A percentile compares a stretch with the other conserved stretches of the same genome.
These are phyloP conservation scores for Boletus fagicola DNA, from an alignment of 768 basidiomycete species.

Conservation along the genomic window DNA sequence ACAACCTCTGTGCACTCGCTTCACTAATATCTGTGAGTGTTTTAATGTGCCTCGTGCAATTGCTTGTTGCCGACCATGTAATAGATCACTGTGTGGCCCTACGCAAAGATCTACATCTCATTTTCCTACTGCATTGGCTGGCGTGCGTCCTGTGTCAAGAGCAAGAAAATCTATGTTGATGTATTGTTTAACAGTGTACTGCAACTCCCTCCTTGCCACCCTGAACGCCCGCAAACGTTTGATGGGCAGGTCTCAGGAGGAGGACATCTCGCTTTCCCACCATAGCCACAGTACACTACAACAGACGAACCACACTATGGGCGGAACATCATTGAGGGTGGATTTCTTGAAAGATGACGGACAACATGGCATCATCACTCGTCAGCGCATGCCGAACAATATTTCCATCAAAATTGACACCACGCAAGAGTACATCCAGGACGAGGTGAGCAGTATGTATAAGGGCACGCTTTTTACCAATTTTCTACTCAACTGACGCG, in stretches of 20 bases:
- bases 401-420: conserved; percentile 69
- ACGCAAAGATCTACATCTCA: conserved; percentile 54
- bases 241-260: conserved; percentile 19
- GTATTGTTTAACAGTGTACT: conserved; percentile 42
- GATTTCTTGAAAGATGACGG: background rate
- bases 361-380: background rate
- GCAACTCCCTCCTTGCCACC: conserved; percentile 59
- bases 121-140: conserved; percentile 63
- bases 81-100: conserved; percentile 47
- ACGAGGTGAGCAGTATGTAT: conserved; percentile 28
- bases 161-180: background rate
- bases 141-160: conserved; percentile 38
- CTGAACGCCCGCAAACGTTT: conserved; percentile 55
- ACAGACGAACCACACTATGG: conserved; percentile 1
- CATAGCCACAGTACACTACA: conserved; percentile 8
- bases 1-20: conserved; percentile 49
- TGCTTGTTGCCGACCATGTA: background rate
- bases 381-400: conserved; percentile 38
- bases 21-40: conserved; percentile 49
- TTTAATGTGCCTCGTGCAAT: background rate
- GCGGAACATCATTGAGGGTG: conserved; percentile 6
- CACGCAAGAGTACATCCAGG: conserved; percentile 48
- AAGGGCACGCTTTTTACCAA: too few relatives aligned
- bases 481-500: conserved; percentile 1
- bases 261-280: conserved; percentile 17